A percentile compares a stretch with the other conserved stretches of the same genome.
Evolutionary conservation across 2,329 filamentous ascomycete species (phyloP).

Genomic region (Ramularia collo-cygni): DNA sequence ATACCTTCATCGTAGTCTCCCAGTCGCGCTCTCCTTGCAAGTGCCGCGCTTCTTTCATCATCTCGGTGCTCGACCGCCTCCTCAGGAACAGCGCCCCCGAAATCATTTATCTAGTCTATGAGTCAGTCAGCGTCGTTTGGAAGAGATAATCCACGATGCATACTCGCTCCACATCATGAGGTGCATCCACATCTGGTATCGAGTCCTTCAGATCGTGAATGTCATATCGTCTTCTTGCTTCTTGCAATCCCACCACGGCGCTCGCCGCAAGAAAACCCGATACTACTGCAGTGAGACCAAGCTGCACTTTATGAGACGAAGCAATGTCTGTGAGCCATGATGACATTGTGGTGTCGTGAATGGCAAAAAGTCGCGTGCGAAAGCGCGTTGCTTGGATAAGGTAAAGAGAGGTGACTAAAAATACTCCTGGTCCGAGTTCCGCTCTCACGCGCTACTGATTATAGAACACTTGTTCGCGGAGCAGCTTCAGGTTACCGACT

Average conservation of each 20-base stretch:
- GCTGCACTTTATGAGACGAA: constrained; percentile 49
- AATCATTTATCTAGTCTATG: constrained; percentile 51
- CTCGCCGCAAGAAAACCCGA: constrained; percentile 44
- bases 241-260: constrained; percentile 52
- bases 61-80: constrained; percentile 40
- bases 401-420: too few species aligned
- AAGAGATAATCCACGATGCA: constrained; percentile 13
- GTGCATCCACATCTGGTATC: constrained; percentile 49
- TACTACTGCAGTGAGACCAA: constrained; percentile 62
- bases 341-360: constrained; percentile 30
- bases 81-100: constrained; percentile 47
- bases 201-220: constrained; percentile 54
- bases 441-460: too few species aligned
- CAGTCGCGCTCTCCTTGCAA: constrained; percentile 53
- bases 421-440: too few species aligned
- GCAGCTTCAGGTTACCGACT: background rate
- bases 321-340: constrained; percentile 40
- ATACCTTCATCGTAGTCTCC: constrained; percentile 59
- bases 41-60: constrained; percentile 51
- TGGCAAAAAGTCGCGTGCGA: too few species aligned
- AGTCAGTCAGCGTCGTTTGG: constrained; percentile 30
- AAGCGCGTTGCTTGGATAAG: too few species aligned
- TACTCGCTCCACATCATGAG: constrained; percentile 47
- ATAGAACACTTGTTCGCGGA: background rate
- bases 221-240: constrained; percentile 47